Base-by-base conservation (phyloP, 176 grass and related monocot genomes). In the Oryza glaberrima region DNA sequence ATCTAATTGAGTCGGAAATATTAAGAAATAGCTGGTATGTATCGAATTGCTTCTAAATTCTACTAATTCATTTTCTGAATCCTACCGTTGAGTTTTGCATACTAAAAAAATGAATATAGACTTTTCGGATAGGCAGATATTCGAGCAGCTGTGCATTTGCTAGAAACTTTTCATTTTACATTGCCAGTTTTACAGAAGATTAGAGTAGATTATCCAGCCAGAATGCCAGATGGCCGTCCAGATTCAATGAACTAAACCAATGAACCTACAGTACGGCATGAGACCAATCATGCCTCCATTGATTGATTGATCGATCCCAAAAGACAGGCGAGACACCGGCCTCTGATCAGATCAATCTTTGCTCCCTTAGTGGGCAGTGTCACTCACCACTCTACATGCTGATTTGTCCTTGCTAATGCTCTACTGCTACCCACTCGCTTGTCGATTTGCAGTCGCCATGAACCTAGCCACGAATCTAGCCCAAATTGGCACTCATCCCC, bases 181-280 rank as follows among this genome's bases (percentile, higher is more conserved):
- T 11, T 13, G 3, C 13, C 47, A 49, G 14, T 49, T 49, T 49
- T 56, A 36, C 35, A 36, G 35, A 36, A 36, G 35, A 36, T 36
- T 36, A 56, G 49, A 52, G 14, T 52, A 26, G 65, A 32, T 63
- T 41, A 41, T 44, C 65, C 71, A 60, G 49, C 35, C 35, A 36
- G 35, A 36, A 36, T 36, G 35, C 35, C 35, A 36, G n/a, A 79
- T 41, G 19, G 22, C 32, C 45, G 83, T 79, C 88, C 19, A 83
- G 46, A 41, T 90, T 83, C 88, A 90, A 78, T 90, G 88, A 83
- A 83, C 84, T 51, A 17, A 61, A 58, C 0, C n/a, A 58, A 6
- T 58, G 51, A 67, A 36, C 13, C 11, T 26, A 83, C 15, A 40
- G 6, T 40, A 1, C 48, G 25, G 70, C 46, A 81, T 46, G 74